phyloP scores from a whole-genome alignment of 352 stramenopile species.

The Saprolegnia diclina region DNA sequence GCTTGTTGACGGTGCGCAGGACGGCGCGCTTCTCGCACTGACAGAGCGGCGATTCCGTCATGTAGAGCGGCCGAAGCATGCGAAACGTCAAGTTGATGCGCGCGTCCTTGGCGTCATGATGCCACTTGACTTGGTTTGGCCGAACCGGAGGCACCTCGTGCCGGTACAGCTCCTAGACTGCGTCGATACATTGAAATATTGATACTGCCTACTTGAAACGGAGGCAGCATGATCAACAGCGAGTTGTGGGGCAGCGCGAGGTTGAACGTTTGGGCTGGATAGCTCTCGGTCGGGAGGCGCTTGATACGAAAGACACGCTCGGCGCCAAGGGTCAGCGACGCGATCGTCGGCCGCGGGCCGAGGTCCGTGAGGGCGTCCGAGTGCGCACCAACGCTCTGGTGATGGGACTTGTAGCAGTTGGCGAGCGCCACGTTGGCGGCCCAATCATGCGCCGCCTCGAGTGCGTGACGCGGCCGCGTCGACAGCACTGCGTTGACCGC shows the following conservation, averaged over 20 bases:
- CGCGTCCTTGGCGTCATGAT: background rate
- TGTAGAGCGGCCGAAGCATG: constrained; percentile 15
- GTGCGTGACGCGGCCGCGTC: background rate
- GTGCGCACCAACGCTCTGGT: constrained; percentile 21
- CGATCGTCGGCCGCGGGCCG: constrained; percentile 22
- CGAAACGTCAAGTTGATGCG: constrained; percentile 23
- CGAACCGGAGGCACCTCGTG: constrained; percentile 17
- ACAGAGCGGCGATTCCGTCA: constrained; percentile 1
- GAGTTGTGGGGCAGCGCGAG: constrained; percentile 17
- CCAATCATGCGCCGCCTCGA: constrained; percentile 16
- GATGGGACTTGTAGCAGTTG: constrained; percentile 7
- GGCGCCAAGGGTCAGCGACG: constrained; percentile 20
- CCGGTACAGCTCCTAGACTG: constrained; percentile 11
- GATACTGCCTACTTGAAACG: constrained; percentile 3
- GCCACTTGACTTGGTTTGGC: constrained; percentile 13
- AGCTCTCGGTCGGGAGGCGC: constrained; percentile 19
- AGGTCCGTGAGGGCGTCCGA: constrained; percentile 23
- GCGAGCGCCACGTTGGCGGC: constrained; percentile 18
- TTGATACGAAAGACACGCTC: constrained; percentile 27
- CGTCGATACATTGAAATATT: background rate
- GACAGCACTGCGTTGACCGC: background rate
- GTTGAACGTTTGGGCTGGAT: constrained; percentile 21
- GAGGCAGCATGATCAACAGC: constrained; percentile 22
- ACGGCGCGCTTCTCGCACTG: constrained; percentile 5
- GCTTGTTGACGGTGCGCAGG: constrained; percentile 10